Evolutionary conservation across 176 grass and related monocot genomes (phyloP), one percentile per base, ranked within the genome.

Genomic region (Pontederia paniculata): DNA sequence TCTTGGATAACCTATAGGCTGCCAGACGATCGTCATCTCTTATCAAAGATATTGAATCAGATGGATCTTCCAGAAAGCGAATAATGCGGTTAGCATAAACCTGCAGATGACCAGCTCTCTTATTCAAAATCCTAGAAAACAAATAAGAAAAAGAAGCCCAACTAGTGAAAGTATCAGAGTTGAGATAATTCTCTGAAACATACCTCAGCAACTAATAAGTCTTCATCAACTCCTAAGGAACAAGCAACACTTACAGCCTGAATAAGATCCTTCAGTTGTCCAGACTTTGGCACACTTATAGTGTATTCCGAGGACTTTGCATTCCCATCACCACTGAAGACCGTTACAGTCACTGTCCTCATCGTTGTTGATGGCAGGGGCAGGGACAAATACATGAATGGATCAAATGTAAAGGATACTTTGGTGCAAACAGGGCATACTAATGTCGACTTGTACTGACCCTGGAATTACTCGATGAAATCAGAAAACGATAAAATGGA

Each of bases 371-470:
- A 88, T 62, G 91, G 91, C 65, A 90, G 71, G 53, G 91, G 91
- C 76, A 97, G 77, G 74, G 91, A 97, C 46, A 97, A 71, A 53
- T 90, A 90, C 91, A 97, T 97, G 69, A 97, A 97, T 55, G 91
- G 86, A 57, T 97, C 83, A 69, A 97, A 97, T 31, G 83, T 97
- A 52, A 86, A 57, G 31, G 82, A 96, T 55, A 44, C 84, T 79
- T 87, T 81, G 57, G 69, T 79, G 65, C 91, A 90, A 58, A 76
- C 81, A 61, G 86, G 83, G 31, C 91, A 97, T 49, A 85, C 78
- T 67, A 97, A 70, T 57, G 86, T 90, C 16, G 83, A 97, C 71
- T 90, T 90, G 71, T 90, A 90, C 58, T 90, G 91, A n/a, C 83
- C 86, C 91, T 97, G 74, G 50, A 70, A 83, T 76, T 67, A 15